Percentiles rank a stretch among this genome's conserved stretches.
Evolutionary conservation across 352 stramenopile genomes (phyloP).

Genomic region (Phytophthora uliginosa): DNA sequence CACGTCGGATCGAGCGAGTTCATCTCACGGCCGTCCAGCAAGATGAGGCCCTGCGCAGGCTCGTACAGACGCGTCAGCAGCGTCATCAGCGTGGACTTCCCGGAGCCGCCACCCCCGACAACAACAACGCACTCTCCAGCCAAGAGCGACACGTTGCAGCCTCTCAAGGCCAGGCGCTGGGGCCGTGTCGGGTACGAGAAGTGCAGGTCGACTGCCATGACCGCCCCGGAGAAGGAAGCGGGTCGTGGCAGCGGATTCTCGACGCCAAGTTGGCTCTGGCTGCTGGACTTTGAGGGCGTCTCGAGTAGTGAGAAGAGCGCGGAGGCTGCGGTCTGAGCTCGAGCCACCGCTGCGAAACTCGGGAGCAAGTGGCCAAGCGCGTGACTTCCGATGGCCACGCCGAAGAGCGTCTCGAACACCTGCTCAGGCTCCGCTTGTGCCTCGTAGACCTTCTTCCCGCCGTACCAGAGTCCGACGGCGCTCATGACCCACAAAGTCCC

Average conservation of each 20-base stretch:
- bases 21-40: conserved; percentile 53
- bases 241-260: conserved; percentile 23
- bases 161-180: conserved; percentile 28
- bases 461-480: conserved; percentile 40
- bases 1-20: conserved; percentile 39
- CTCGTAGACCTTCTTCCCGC: conserved; percentile 35
- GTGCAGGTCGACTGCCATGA: conserved; percentile 33
- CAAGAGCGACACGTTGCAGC: conserved; percentile 40
- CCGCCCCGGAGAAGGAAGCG: conserved; percentile 9
- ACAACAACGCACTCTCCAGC: conserved; percentile 58
- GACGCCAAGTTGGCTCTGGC: conserved; percentile 2
- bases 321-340: conserved; percentile 13
- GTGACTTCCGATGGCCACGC: conserved; percentile 35
- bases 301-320: conserved; percentile 34
- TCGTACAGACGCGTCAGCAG: conserved; percentile 48
- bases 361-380: conserved; percentile 31
- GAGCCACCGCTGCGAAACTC: conserved; percentile 14
- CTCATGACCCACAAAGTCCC: conserved; percentile 38
- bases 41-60: conserved; percentile 36
- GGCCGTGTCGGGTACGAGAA: conserved; percentile 32
- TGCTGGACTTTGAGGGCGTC: conserved; percentile 4
- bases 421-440: conserved; percentile 21
- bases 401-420: conserved; percentile 26
- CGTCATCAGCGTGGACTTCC: conserved; percentile 40
- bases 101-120: conserved; percentile 44